phyloP scores from a whole-genome alignment of 306 rosid species.

The Prinsepia uniflora region DNA sequence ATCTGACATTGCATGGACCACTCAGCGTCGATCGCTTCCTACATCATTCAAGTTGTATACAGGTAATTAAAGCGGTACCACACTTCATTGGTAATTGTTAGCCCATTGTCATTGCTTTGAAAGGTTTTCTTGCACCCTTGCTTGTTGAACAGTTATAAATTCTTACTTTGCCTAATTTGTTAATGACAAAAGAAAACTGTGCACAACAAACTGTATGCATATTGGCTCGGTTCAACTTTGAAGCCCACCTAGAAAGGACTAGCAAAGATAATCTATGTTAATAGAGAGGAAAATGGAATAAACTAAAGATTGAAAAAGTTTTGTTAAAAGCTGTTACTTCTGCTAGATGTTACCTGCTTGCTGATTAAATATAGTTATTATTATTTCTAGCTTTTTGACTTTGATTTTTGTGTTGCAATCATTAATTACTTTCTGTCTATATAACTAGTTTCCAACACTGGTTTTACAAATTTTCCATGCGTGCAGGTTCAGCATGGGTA shows the following conservation, averaged over 20 bases:
- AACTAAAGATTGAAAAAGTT: not conserved
- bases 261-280: not conserved
- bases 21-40: constrained; percentile 87
- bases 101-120: not conserved
- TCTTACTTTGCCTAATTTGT: not conserved
- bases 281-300: not conserved
- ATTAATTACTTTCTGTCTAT: not conserved
- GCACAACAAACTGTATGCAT: not conserved
- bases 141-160: not conserved
- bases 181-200: not conserved
- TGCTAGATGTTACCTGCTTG: constrained; percentile 16
- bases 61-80: constrained; percentile 36
- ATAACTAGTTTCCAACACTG: not conserved
- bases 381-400: not conserved
- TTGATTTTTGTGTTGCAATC: not conserved
- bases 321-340: not conserved
- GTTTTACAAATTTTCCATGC: constrained; percentile 5
- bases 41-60: constrained; percentile 77
- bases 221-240: not conserved
- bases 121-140: not conserved
- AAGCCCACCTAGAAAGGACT: not conserved
- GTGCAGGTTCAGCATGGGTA: constrained; percentile 94
- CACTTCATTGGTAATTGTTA: not conserved
- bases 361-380: not conserved
- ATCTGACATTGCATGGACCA: constrained; percentile 73